These are phyloP conservation scores for Onygenales sp. DNA, from an alignment of 2,329 filamentous ascomycete genomes.

Conservation along the genomic window DNA sequence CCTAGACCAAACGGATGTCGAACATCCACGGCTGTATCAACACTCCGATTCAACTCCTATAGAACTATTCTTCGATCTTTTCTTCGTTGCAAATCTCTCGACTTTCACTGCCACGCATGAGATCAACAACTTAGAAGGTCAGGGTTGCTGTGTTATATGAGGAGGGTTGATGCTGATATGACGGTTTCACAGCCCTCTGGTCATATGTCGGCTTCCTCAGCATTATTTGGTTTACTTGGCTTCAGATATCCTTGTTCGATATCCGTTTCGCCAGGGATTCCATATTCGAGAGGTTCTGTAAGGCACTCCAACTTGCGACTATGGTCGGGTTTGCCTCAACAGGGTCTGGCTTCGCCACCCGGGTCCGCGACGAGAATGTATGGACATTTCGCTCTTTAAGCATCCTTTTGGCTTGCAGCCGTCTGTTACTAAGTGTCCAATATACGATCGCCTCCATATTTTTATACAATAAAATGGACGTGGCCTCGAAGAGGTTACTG, in stretches of 20 bases:
- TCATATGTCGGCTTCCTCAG: slow-evolving; percentile 46
- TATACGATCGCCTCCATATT: slow-evolving; percentile 36
- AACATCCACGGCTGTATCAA: slow-evolving; percentile 26
- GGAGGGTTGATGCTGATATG: background rate
- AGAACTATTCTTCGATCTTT: slow-evolving; percentile 51
- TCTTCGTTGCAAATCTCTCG: slow-evolving; percentile 55
- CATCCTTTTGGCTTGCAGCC: slow-evolving; percentile 41
- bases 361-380: slow-evolving; percentile 29
- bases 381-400: slow-evolving; percentile 36
- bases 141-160: background rate
- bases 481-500: slow-evolving; percentile 18
- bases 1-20: slow-evolving; percentile 18
- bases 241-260: slow-evolving; percentile 54
- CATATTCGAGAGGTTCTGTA: slow-evolving; percentile 51
- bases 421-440: slow-evolving; percentile 43
- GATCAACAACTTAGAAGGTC: slow-evolving; percentile 36
- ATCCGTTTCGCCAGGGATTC: slow-evolving; percentile 57
- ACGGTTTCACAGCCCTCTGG: slow-evolving; percentile 22
- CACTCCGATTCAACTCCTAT: slow-evolving; percentile 45
- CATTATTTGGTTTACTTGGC: slow-evolving; percentile 61
- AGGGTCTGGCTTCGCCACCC: slow-evolving; percentile 37
- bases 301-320: slow-evolving; percentile 52
- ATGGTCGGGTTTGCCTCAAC: slow-evolving; percentile 59
- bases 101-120: slow-evolving; percentile 51
- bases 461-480: slow-evolving; percentile 18